Evolutionary conservation across 805 yeast genomes (phyloP), one percentile per base, ranked within the genome.

Genomic region (Candida xiaguanensis): DNA sequence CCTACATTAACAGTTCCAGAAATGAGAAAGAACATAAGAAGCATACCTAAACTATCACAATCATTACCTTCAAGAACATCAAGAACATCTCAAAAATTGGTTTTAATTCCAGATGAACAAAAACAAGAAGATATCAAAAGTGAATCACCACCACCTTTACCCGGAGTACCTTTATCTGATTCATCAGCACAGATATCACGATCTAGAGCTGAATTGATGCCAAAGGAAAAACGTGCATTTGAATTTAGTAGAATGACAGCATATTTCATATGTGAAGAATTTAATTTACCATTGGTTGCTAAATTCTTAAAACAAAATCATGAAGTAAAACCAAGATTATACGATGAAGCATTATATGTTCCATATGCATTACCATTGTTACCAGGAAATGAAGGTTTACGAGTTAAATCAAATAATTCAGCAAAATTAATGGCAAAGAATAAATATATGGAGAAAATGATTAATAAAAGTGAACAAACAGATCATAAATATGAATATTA

Each of bases 401-500:
- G 95, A 39, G 80, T 86, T 11, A 80, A 78, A 55, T 82, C 93
- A 2, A 84, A 85, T 51, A 75, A 75, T 41, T 60, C 79, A 4
- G 71, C 67, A 28, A 67, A 67, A 43, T 45, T 63, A 22, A 48
- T 63, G n/a, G 65, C 70, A 1, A 70, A 66, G 34, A 70, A 70
- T 41, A 58, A 65, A 26, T 61, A 73, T 44, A 82, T 90, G 78
- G 96, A 90, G 56, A 77, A 78, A 33, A 66, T 86, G 52, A 84
- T 90, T 43, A 85, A 86, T 52, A 75, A 76, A 31, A 78, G 87
- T 34, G 98, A 90, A 58, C 89, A 82, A 56, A 75, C 87, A 36
- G 96, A 90, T 60, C 96, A 90, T 58, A 87, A 89, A 58, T 90
- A 81, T 58, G 97, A 90, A 56, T 90, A 86, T 57, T 89, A 82